Conservation (phyloP, 2,329 filamentous ascomycete genomes). For the Talaromyces funiculosus region DNA sequence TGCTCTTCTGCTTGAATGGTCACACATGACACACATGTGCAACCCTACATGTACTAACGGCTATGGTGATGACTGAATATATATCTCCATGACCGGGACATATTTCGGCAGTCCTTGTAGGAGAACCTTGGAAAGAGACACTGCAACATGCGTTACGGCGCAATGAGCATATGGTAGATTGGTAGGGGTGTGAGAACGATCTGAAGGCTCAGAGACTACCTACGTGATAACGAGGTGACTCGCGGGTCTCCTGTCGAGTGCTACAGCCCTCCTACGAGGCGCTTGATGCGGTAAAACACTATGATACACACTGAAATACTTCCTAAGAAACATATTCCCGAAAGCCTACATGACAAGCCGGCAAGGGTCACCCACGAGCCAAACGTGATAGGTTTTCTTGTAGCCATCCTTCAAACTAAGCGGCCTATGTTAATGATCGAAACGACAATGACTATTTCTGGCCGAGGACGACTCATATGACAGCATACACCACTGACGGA, state of each 20-base stretch:
- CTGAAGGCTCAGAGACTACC: neutral
- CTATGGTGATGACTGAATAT: no score
- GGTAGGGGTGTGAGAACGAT: no score
- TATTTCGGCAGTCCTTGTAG: no score
- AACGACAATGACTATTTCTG: neutral
- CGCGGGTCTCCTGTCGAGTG: neutral
- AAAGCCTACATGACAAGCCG: neutral
- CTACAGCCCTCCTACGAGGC: neutral
- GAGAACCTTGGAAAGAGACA: neutral
- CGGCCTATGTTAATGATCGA: neutral
- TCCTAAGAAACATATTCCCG: neutral
- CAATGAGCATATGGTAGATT: no score
- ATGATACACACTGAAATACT: neutral
- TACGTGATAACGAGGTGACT: neutral
- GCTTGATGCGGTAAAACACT: neutral
- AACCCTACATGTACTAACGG: no score
- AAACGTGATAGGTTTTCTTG: neutral
- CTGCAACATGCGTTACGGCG: no score
- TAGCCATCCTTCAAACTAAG: neutral
- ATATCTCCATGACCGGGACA: no score
- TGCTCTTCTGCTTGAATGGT: no score
- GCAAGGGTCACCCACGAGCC: neutral
- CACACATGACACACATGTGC: no score
- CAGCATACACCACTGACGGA: neutral
- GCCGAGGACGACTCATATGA: neutral